Base-by-base conservation (phyloP, 345 rosid species). In the Citrus medica region DNA sequence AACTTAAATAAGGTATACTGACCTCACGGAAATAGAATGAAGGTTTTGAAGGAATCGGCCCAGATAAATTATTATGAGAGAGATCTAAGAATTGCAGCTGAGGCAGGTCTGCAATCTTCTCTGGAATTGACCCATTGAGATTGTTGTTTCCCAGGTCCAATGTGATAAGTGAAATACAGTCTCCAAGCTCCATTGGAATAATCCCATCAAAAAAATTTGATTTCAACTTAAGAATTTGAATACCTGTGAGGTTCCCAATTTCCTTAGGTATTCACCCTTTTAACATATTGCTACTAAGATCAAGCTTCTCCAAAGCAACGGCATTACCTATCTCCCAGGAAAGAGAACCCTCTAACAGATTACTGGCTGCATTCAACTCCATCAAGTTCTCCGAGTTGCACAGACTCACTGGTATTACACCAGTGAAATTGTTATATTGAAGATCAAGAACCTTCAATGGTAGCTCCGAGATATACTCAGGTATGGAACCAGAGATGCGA, bases 41-140 rank as follows among this genome's bases (percentile, higher is more conserved):
- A 9, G 46, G 3, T 12, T 40, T 40, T 40, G 46, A 40, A 40
- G 46, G 46, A 40, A 40, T 40, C 3, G 46, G 3, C 46, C 46
- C 46, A 8, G 46, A 80, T 53, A 96, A 84, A 76, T 83, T 85
- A 81, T 94, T 96, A 82, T 85, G 82, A 63, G 98, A 40, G 46
- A 94, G 94, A 79, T 92, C 95, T 83, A 94, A 61, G 76, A 95
- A 90, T 30, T 96, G 98, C 58, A 96, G 84, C 82, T 89, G 90
- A 74, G 85, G 79, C 84, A 96, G 84, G 81, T 74, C 90, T 4
- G 90, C 86, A 71, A 94, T 74, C 63, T 58, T 79, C 19, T 79
- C 86, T 0, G 98, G 98, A 76, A 96, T 40, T 40, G 12, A 40
- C 46, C 46, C 46, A 9, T 40, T 40, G 12, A 40, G 46, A 40